Percentiles rank a stretch among this genome's conserved stretches.
Conservation (phyloP, 352 stramenopile species). For the Pythium aquatile region DNA sequence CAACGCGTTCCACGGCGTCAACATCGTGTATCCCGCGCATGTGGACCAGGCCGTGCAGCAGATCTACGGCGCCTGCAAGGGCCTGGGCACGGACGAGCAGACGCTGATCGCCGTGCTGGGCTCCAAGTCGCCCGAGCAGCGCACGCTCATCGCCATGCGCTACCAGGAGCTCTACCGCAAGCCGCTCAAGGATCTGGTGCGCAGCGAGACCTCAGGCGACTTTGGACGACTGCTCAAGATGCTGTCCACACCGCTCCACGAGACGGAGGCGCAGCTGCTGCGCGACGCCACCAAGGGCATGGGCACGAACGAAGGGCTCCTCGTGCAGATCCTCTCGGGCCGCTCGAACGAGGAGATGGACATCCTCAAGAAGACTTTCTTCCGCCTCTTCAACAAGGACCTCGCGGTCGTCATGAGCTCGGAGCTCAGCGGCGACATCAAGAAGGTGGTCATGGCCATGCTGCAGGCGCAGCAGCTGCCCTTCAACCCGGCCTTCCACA, state of each 20-base stretch:
- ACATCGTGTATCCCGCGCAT: slow-evolving; percentile 41
- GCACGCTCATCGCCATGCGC: slow-evolving; percentile 62
- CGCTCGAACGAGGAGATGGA: slow-evolving; percentile 79
- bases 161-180: slow-evolving; percentile 72
- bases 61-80: slow-evolving; percentile 65
- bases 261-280: slow-evolving; percentile 71
- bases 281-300: slow-evolving; percentile 68
- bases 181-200: slow-evolving; percentile 50
- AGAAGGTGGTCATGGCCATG: slow-evolving; percentile 71
- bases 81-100: slow-evolving; percentile 74
- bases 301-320: slow-evolving; percentile 66
- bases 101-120: slow-evolving; percentile 67
- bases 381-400: slow-evolving; percentile 63
- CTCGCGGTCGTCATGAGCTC: slow-evolving; percentile 60
- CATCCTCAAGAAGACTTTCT: slow-evolving; percentile 82
- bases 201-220: slow-evolving; percentile 75
- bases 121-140: slow-evolving; percentile 63
- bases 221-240: slow-evolving; percentile 68
- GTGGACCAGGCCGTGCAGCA: slow-evolving; percentile 67
- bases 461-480: slow-evolving; percentile 44
- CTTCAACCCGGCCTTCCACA: slow-evolving; percentile 70
- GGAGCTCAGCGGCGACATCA: slow-evolving; percentile 74
- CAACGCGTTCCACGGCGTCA: slow-evolving; percentile 50
- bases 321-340: slow-evolving; percentile 64
- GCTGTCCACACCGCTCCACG: slow-evolving; percentile 66